phyloP scores from a whole-genome alignment of 2,329 filamentous ascomycete genomes.

The Arachnomyces sp. region DNA sequence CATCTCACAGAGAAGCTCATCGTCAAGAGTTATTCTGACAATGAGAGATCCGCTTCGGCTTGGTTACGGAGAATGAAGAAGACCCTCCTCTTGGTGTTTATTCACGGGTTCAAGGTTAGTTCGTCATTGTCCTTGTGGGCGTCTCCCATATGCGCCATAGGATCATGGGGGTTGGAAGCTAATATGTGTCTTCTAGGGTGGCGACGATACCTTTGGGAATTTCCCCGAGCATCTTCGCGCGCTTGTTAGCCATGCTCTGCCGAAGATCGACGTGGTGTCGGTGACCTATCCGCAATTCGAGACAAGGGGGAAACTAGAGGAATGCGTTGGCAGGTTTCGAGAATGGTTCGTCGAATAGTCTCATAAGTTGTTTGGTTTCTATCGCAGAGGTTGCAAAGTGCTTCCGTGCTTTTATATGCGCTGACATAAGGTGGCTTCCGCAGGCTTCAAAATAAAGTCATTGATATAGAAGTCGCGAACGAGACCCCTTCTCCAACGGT shows the following conservation, averaged over 20 bases:
- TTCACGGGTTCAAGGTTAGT: slow-evolving; percentile 42
- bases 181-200: slow-evolving; percentile 28
- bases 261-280: slow-evolving; percentile 33
- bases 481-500: slow-evolving; percentile 73
- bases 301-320: slow-evolving; percentile 40
- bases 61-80: slow-evolving; percentile 31
- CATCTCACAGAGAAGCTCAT: no score
- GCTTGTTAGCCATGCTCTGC: slow-evolving; percentile 35
- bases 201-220: slow-evolving; percentile 39
- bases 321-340: slow-evolving; percentile 37
- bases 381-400: background rate
- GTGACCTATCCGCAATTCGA: slow-evolving; percentile 43
- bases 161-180: background rate
- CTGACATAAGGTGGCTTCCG: background rate
- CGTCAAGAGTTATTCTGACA: background rate
- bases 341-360: slow-evolving; percentile 39
- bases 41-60: slow-evolving; percentile 9
- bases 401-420: background rate
- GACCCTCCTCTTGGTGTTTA: slow-evolving; percentile 39
- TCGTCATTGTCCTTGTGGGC: background rate
- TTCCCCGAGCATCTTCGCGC: slow-evolving; percentile 38
- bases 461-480: slow-evolving; percentile 82
- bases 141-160: background rate
- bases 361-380: background rate
- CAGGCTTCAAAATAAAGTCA: slow-evolving; percentile 83